A percentile compares a stretch with the other conserved stretches of the same genome.
phyloP scores from a whole-genome alignment of 2,329 filamentous ascomycete genomes.

The Dactylellina drechsleri region DNA sequence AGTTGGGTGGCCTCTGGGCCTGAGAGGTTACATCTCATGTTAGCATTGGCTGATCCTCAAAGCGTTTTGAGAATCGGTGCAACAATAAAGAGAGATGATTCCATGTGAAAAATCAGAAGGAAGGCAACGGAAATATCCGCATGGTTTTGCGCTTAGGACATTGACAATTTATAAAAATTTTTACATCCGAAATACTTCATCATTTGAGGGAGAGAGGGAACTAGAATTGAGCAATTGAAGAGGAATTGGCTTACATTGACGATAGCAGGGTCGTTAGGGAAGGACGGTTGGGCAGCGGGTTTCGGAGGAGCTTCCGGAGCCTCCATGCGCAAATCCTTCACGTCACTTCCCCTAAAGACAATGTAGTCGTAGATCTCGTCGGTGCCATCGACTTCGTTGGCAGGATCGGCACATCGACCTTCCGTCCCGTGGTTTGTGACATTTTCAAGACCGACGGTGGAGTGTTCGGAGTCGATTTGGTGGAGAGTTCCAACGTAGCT shows the following conservation, averaged over 20 bases:
- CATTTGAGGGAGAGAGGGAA: slow-evolving; percentile 62
- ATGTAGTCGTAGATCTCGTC: slow-evolving; percentile 97
- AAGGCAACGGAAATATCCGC: slow-evolving; percentile 79
- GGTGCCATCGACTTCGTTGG: slow-evolving; percentile 83
- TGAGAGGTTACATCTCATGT: slow-evolving; percentile 12
- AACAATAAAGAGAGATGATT: slow-evolving; percentile 7
- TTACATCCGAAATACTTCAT: slow-evolving; percentile 78
- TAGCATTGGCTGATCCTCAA: slow-evolving; percentile 59
- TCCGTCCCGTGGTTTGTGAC: slow-evolving; percentile 95
- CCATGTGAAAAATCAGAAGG: slow-evolving; percentile 69
- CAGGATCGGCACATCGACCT: slow-evolving; percentile 79
- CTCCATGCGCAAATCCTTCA: slow-evolving; percentile 96
- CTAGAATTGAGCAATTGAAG: slow-evolving; percentile 14
- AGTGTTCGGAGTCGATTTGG: slow-evolving; percentile 97
- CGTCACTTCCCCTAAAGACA: slow-evolving; percentile 96
- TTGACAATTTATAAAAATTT: slow-evolving; percentile 65
- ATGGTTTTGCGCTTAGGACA: slow-evolving; percentile 74
- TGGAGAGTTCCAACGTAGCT: slow-evolving; percentile 96
- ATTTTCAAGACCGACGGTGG: slow-evolving; percentile 96
- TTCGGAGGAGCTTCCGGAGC: slow-evolving; percentile 77
- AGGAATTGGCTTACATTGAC: slow-evolving; percentile 80
- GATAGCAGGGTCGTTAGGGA: slow-evolving; percentile 95
- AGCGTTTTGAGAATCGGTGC: too few species aligned
- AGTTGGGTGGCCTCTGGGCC: slow-evolving; percentile 36
- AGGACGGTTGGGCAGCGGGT: slow-evolving; percentile 75